These are phyloP conservation scores for Podila clonocystis DNA, from an alignment of 192 early-diverging fungal genomes.

Conservation along the genomic window DNA sequence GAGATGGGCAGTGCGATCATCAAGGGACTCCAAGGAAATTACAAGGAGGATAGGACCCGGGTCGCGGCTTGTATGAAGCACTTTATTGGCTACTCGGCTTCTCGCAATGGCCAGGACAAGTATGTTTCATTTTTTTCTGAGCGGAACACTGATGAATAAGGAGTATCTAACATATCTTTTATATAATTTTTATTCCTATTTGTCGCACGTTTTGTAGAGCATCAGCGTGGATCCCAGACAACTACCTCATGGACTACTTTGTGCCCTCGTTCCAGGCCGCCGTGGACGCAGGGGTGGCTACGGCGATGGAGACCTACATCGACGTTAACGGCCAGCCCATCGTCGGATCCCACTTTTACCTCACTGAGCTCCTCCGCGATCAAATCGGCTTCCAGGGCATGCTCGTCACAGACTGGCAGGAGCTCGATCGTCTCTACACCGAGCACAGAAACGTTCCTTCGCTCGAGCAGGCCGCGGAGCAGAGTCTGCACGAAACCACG, in stretches of 20 bases:
- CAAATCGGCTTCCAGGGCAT: constrained; percentile 66
- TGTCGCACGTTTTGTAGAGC: constrained; percentile 10
- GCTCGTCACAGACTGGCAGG: constrained; percentile 70
- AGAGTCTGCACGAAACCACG: constrained; percentile 57
- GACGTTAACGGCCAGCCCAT: constrained; percentile 70
- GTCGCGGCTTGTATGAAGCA: constrained; percentile 75
- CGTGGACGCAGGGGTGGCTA: constrained; percentile 65
- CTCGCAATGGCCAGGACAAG: constrained; percentile 58
- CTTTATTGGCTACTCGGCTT: constrained; percentile 71
- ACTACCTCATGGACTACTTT: constrained; percentile 69
- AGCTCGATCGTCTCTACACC: constrained; percentile 62
- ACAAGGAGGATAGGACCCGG: constrained; percentile 67
- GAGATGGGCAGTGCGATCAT: constrained; percentile 63
- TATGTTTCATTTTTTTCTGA: too few relatives aligned
- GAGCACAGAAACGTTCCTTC: constrained; percentile 55
- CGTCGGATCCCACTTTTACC: constrained; percentile 62
- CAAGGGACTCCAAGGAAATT: constrained; percentile 72
- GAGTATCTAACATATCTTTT: not conserved
- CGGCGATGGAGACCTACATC: constrained; percentile 72
- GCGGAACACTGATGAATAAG: too few relatives aligned
- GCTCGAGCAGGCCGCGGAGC: constrained; percentile 53
- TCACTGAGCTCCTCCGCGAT: constrained; percentile 60
- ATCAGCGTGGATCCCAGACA: constrained; percentile 58
- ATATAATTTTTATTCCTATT: not conserved
- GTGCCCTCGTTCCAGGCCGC: constrained; percentile 70